phyloP scores from a whole-genome alignment of 768 basidiomycete species.

The Kwoniella mangroviensis region DNA sequence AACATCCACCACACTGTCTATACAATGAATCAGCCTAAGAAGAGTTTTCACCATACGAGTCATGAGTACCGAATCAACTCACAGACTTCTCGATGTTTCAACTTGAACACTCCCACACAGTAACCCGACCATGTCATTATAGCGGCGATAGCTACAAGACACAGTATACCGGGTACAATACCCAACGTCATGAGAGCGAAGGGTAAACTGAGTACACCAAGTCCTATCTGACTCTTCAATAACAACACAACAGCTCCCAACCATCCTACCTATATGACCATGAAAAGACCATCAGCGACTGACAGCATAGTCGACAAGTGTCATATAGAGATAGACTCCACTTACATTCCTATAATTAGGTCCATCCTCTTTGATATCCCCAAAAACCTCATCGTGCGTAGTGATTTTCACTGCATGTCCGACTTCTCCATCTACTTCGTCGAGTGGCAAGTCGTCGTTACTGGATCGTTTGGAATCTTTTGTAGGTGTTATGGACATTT shows the following conservation, averaged over 20 bases:
- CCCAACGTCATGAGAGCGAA: constrained; percentile 12
- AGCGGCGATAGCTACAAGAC: constrained; percentile 4
- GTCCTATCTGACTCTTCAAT: constrained; percentile 9
- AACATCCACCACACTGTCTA: constrained; percentile 15
- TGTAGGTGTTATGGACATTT: neutral
- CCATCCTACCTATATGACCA: constrained; percentile 9
- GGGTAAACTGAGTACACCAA: constrained; percentile 12
- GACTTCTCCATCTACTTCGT: neutral
- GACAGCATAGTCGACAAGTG: constrained; percentile 9
- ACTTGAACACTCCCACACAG: constrained; percentile 26
- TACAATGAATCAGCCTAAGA: neutral
- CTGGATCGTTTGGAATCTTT: constrained; percentile 1
- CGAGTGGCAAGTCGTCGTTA: neutral
- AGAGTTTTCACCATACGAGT: neutral
- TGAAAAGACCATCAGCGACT: neutral
- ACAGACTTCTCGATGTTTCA: constrained; percentile 34
- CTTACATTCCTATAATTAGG: constrained; percentile 37
- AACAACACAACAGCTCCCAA: constrained; percentile 1
- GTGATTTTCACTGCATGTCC: constrained; percentile 3
- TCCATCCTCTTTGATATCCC: constrained; percentile 32
- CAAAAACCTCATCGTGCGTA: constrained; percentile 38
- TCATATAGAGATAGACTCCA: constrained; percentile 4
- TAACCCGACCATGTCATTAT: constrained; percentile 22
- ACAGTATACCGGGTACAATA: constrained; percentile 12
- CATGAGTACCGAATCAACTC: neutral